These are phyloP conservation scores for Escovopsis sp. DNA, from an alignment of 2,329 filamentous ascomycete species.

Conservation along the genomic window DNA sequence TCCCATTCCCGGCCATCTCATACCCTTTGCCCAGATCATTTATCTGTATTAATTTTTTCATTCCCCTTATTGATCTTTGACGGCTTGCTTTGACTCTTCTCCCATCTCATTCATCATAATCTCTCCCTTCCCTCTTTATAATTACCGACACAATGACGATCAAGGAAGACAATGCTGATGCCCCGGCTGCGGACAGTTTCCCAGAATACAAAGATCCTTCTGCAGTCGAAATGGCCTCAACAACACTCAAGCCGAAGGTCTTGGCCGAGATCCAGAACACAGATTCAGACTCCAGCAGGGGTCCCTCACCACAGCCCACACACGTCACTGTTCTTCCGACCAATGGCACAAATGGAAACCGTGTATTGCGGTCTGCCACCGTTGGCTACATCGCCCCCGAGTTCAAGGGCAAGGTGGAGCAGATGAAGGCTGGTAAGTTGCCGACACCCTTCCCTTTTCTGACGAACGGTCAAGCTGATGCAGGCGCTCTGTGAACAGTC, in stretches of 20 bases:
- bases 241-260: slow-evolving; percentile 22
- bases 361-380: slow-evolving; percentile 72
- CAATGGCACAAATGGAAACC: slow-evolving; percentile 45
- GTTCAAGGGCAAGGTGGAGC: slow-evolving; percentile 81
- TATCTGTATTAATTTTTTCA: neutral
- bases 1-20: too few species aligned
- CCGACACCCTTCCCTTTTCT: neutral
- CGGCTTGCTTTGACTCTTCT: neutral
- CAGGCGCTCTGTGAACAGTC: slow-evolving; percentile 34
- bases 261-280: slow-evolving; percentile 26
- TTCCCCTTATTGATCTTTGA: neutral
- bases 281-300: slow-evolving; percentile 34
- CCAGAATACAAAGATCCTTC: slow-evolving; percentile 29
- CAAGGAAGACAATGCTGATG: slow-evolving; percentile 19
- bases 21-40: neutral
- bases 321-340: slow-evolving; percentile 55
- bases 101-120: neutral
- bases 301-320: slow-evolving; percentile 77
- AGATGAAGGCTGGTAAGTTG: slow-evolving; percentile 63
- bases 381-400: slow-evolving; percentile 90
- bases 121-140: neutral
- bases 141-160: neutral
- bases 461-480: neutral
- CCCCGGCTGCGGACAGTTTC: slow-evolving; percentile 25
- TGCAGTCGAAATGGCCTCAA: slow-evolving; percentile 16